Evolutionary conservation across 441 rosid species (phyloP).

Genomic region (Gossypium trilobum): DNA sequence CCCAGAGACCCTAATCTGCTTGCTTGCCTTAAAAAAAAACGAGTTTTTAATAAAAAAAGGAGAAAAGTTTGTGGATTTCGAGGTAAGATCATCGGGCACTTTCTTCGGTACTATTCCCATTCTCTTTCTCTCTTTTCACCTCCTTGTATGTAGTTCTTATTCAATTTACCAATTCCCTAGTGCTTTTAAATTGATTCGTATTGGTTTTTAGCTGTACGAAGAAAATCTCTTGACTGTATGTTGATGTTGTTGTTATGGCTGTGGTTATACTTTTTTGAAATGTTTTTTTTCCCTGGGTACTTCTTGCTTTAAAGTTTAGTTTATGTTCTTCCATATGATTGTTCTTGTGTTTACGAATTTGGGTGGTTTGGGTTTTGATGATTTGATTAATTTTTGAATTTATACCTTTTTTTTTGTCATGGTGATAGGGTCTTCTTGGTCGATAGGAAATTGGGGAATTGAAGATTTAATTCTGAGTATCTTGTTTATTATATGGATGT

Average conservation of each 20-base stretch:
- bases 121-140: neutral
- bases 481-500: neutral
- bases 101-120: constrained; percentile 25
- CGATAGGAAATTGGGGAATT: neutral
- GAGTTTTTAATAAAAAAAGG: neutral
- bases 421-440: constrained; percentile 3
- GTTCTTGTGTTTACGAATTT: neutral
- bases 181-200: neutral
- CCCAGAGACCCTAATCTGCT: constrained; percentile 3
- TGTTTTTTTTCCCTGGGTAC: neutral
- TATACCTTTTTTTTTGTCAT: neutral
- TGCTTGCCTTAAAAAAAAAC: neutral
- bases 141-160: neutral
- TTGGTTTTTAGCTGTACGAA: neutral
- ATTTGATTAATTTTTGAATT: neutral
- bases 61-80: constrained; percentile 27
- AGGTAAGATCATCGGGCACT: constrained; percentile 36
- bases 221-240: neutral
- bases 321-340: neutral
- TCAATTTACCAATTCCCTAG: neutral
- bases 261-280: neutral
- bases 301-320: neutral
- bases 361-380: neutral
- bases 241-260: neutral
- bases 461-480: neutral